Conservation (phyloP, 2,329 filamentous ascomycete species). For the Aspergillus candidus region DNA sequence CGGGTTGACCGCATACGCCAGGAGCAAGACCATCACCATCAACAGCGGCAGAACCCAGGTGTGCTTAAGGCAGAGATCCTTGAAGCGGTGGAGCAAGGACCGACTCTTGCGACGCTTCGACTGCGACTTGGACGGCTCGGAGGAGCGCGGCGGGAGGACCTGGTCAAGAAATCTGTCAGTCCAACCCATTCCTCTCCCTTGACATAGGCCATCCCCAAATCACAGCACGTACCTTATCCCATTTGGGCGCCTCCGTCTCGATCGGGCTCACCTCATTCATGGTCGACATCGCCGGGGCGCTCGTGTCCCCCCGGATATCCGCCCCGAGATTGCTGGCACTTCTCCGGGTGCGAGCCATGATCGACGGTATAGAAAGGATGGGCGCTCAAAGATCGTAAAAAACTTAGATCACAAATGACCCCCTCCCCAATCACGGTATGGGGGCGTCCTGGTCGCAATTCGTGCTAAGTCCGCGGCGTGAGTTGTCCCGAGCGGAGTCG, state of each 20-base stretch:
- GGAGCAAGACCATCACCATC: constrained; percentile 57
- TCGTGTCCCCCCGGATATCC: constrained; percentile 44
- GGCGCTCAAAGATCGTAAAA: too few species aligned
- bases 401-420: too few species aligned
- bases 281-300: constrained; percentile 42
- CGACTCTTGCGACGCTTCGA: constrained; percentile 42
- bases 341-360: constrained; percentile 38
- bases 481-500: too few species aligned
- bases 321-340: constrained; percentile 41
- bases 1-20: constrained; percentile 69
- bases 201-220: neutral
- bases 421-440: too few species aligned
- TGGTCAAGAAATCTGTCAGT: constrained; percentile 8
- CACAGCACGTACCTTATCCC: constrained; percentile 24
- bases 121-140: constrained; percentile 31
- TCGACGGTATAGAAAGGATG: neutral
- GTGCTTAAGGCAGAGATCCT: constrained; percentile 42
- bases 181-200: neutral
- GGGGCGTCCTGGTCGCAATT: too few species aligned
- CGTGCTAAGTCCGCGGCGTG: too few species aligned
- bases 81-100: constrained; percentile 40
- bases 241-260: constrained; percentile 23
- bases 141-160: constrained; percentile 16
- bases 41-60: constrained; percentile 65
- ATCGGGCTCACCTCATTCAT: constrained; percentile 34